A percentile compares a stretch with the other conserved stretches of the same genome.
phyloP scores from a whole-genome alignment of 495 filamentous ascomycete species.

The Cudoniella acicularis region DNA sequence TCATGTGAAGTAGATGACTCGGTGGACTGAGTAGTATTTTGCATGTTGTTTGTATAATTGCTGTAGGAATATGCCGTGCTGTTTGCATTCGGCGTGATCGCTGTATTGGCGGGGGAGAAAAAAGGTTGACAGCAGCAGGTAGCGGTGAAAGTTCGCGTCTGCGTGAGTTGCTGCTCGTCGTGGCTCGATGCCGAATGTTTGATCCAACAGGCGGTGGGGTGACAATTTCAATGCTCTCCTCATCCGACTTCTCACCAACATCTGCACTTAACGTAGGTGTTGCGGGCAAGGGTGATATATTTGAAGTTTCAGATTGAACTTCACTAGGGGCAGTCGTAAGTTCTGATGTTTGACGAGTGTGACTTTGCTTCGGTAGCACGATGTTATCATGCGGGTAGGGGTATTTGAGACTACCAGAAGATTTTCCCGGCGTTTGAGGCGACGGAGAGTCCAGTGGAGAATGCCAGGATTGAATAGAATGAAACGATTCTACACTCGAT shows the following conservation, averaged over 20 bases:
- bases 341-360: constrained; percentile 38
- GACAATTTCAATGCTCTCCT: constrained; percentile 35
- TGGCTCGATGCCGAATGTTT: constrained; percentile 44
- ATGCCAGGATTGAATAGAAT: constrained; percentile 60
- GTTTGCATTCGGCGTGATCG: constrained; percentile 31
- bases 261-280: constrained; percentile 32
- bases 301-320: constrained; percentile 24
- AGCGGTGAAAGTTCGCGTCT: constrained; percentile 66
- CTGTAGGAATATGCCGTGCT: constrained; percentile 55
- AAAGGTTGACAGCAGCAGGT: constrained; percentile 62
- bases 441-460: constrained; percentile 47
- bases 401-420: constrained; percentile 34
- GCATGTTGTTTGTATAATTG: constrained; percentile 70
- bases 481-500: constrained; percentile 42
- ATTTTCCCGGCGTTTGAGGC: constrained; percentile 38
- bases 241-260: constrained; percentile 30
- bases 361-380: constrained; percentile 21
- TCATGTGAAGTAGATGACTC: constrained; percentile 66
- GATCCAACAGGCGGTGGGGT: constrained; percentile 41
- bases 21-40: constrained; percentile 73
- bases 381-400: constrained; percentile 34
- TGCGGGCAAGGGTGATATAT: constrained; percentile 53
- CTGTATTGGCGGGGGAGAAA: constrained; percentile 44
- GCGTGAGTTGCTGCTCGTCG: constrained; percentile 46
- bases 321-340: constrained; percentile 35